These are phyloP conservation scores for Trematosphaeria pertusa DNA, from an alignment of 2,329 filamentous ascomycete genomes.

Conservation along the genomic window DNA sequence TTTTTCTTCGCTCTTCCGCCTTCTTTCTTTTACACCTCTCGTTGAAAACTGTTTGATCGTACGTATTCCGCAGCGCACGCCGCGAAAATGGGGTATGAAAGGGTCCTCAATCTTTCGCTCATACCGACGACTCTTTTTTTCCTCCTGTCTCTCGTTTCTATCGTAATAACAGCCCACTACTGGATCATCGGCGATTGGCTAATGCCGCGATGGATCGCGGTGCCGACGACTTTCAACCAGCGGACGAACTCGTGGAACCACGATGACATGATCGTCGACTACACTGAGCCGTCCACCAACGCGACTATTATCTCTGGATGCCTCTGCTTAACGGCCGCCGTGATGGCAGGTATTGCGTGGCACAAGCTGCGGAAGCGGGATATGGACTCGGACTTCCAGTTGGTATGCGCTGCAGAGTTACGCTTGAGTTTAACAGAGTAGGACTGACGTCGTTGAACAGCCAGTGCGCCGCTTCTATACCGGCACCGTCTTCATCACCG, in stretches of 20 bases:
- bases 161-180: slow-evolving; percentile 37
- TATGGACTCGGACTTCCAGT: slow-evolving; percentile 32
- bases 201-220: slow-evolving; percentile 24
- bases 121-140: slow-evolving; percentile 32
- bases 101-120: slow-evolving; percentile 29
- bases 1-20: neutral
- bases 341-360: slow-evolving; percentile 34
- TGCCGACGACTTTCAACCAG: slow-evolving; percentile 25
- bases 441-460: too few relatives aligned
- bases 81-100: slow-evolving; percentile 27
- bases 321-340: slow-evolving; percentile 29
- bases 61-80: neutral
- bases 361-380: slow-evolving; percentile 27
- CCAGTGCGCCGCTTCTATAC: slow-evolving; percentile 37
- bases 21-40: neutral
- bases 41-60: neutral
- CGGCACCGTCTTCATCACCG: slow-evolving; percentile 27
- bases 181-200: slow-evolving; percentile 42
- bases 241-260: slow-evolving; percentile 23
- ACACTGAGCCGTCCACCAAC: slow-evolving; percentile 29
- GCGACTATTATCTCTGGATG: slow-evolving; percentile 36
- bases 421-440: too few relatives aligned
- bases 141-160: slow-evolving; percentile 35
- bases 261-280: slow-evolving; percentile 38
- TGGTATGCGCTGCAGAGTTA: slow-evolving; percentile 25